Conservation (phyloP, 345 rosid species). For the Nasturtium officinale region DNA sequence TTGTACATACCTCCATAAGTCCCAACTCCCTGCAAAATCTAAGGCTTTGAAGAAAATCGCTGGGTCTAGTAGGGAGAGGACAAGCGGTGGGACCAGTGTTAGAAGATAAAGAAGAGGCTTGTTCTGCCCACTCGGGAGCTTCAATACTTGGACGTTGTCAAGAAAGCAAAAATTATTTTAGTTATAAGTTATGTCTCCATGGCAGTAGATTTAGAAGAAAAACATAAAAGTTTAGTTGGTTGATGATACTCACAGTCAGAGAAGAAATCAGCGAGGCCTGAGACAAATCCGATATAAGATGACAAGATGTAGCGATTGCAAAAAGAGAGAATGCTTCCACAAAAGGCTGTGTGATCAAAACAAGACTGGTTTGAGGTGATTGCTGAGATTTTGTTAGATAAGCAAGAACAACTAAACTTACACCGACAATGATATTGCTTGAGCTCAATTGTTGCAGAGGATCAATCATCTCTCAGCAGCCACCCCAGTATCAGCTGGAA, state of each 20-base stretch:
- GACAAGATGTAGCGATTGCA: slow-evolving; percentile 80
- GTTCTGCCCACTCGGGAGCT: slow-evolving; percentile 62
- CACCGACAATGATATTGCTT: slow-evolving; percentile 69
- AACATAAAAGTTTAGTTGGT: background rate
- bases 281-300: slow-evolving; percentile 70
- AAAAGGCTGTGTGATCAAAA: slow-evolving; percentile 65
- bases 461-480: slow-evolving; percentile 53
- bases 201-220: background rate
- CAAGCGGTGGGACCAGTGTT: slow-evolving; percentile 77
- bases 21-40: slow-evolving; percentile 80
- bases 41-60: slow-evolving; percentile 92
- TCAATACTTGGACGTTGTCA: slow-evolving; percentile 55
- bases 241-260: slow-evolving; percentile 70
- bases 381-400: slow-evolving; percentile 11
- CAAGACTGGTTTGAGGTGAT: slow-evolving; percentile 21
- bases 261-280: slow-evolving; percentile 88
- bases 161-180: background rate
- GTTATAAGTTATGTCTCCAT: background rate
- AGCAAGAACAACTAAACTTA: slow-evolving; percentile 48
- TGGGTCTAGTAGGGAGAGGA: slow-evolving; percentile 74
- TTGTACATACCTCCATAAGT: slow-evolving; percentile 73
- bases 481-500: slow-evolving; percentile 52
- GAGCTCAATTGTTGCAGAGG: slow-evolving; percentile 79
- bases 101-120: slow-evolving; percentile 68
- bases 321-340: slow-evolving; percentile 79